phyloP scores from a whole-genome alignment of 1,284 basidiomycete genomes.

The Rhodotorula sp. region DNA sequence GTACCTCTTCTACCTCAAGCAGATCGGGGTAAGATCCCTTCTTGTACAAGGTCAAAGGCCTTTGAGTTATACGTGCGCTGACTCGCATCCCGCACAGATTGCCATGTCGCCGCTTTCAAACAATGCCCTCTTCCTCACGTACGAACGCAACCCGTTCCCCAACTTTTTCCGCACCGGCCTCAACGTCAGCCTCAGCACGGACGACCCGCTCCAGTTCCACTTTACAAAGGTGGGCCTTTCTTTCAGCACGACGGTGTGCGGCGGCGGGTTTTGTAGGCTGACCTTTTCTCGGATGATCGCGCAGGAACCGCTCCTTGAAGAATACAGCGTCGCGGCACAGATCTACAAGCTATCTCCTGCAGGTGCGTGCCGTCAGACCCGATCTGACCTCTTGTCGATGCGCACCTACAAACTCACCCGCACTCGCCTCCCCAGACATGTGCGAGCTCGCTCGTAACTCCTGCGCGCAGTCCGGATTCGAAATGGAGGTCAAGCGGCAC shows the following conservation, averaged over 20 bases:
- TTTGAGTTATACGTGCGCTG: not conserved
- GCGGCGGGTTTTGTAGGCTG: not conserved
- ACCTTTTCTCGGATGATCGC: not conserved
- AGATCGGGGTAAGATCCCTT: conserved; percentile 64
- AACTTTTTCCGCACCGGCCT: conserved; percentile 96
- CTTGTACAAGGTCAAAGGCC: not conserved
- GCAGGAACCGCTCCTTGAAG: conserved; percentile 90
- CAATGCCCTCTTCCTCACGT: conserved; percentile 94
- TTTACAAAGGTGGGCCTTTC: conserved; percentile 73
- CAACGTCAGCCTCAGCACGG: conserved; percentile 95
- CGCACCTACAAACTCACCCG: conserved; percentile 53
- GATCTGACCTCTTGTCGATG: conserved; percentile 39
- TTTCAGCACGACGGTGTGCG: too few relatives aligned
- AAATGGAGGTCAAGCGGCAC: conserved; percentile 97
- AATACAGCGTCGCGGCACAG: conserved; percentile 97
- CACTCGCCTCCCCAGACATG: conserved; percentile 52
- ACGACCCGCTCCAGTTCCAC: conserved; percentile 90
- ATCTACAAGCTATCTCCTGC: conserved; percentile 59
- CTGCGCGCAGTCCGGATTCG: conserved; percentile 94
- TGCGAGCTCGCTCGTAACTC: conserved; percentile 93
- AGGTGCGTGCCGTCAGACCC: conserved; percentile 14
- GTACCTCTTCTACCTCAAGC: conserved; percentile 82
- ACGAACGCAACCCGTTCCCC: conserved; percentile 95
- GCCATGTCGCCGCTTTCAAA: conserved; percentile 99
- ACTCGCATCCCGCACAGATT: conserved; percentile 51